Base-by-base conservation (phyloP, 257 asterid genomes). In the Vinca minor region DNA sequence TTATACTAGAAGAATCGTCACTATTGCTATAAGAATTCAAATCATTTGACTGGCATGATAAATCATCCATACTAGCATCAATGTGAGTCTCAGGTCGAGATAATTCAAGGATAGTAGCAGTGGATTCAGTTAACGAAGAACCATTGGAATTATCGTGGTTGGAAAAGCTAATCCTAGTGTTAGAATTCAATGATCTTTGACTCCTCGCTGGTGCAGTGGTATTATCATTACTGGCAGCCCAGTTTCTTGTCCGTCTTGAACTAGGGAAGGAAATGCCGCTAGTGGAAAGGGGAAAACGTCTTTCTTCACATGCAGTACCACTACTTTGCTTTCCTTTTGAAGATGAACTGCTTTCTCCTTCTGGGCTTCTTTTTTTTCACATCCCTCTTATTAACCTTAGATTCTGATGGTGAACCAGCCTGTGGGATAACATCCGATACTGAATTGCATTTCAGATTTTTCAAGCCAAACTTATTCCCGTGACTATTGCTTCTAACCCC, bases 291-390 rank as follows among this genome's bases (percentile, higher is more conserved):
- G 59, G 54, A 36, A 17, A 54, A 55, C 47, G 76, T 23, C 75
- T 72, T 44, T 66, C 79, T 36, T 31, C 29, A 49, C 64, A 55
- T 18, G 72, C 57, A 15, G 67, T 46, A 10, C 63, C 66, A 14
- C 41, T 60, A 9, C 35, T 55, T 75, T 67, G 65, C 69, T 79
- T 79, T 65, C 81, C 90, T 68, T 70, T 59, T 48, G 50, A 52
- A 52, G 89, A 74, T 6, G 70, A 73, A 67, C 84, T 79, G 71
- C 79, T 84, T 76, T 82, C 94, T 53, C 81, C 77, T 65, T 74
- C 95, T 4, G 79, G 69, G 60, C 68, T 75, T 73, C 80, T 77
- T 71, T 70, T 84, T 69, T 69, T 86, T 50, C 69, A n/a, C 34
- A 52, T 65, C 81, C 72, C 70, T 81, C 59, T 62, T 56, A 25